Conservation (phyloP, 2,329 filamentous ascomycete species). For the Xylariaceae sp. region DNA sequence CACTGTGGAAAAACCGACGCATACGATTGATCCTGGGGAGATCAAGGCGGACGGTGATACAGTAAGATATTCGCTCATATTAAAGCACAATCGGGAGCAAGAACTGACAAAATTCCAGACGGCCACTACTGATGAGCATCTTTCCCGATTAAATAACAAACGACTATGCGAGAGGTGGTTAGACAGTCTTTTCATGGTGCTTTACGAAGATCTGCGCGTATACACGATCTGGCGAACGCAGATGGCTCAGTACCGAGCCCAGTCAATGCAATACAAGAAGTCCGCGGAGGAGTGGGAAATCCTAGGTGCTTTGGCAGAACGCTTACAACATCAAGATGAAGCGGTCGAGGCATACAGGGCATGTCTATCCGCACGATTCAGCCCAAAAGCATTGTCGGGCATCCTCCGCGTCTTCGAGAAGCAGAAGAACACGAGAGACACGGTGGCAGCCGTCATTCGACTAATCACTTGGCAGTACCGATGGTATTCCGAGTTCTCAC, state of each 20-base stretch:
- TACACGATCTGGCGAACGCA: conserved; percentile 99
- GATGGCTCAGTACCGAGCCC: conserved; percentile 90
- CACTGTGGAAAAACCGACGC: conserved; percentile 70
- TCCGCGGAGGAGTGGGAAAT: conserved; percentile 98
- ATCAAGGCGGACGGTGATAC: conserved; percentile 62
- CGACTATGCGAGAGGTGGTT: conserved; percentile 96
- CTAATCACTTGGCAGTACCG: conserved; percentile 97
- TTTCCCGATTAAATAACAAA: conserved; percentile 94
- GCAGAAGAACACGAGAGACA: conserved; percentile 73
- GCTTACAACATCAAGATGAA: conserved; percentile 87
- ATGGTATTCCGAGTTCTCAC: conserved; percentile 99
- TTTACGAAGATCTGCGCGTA: conserved; percentile 95
- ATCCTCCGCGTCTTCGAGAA: conserved; percentile 77
- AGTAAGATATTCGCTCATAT: conserved; percentile 10
- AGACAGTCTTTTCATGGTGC: conserved; percentile 97
- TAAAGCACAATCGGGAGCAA: background rate
- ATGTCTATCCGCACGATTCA: conserved; percentile 84
- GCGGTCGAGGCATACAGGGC: conserved; percentile 89
- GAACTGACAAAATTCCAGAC: conserved; percentile 41
- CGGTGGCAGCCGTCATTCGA: conserved; percentile 79
- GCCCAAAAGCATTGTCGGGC: conserved; percentile 84
- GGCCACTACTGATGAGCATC: conserved; percentile 64
- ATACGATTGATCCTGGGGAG: conserved; percentile 72
- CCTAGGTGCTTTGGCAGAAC: conserved; percentile 84
- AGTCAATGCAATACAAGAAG: conserved; percentile 94